Evolutionary conservation across 805 yeast genomes (phyloP).

Genomic region (Metschnikowia kofuensis): DNA sequence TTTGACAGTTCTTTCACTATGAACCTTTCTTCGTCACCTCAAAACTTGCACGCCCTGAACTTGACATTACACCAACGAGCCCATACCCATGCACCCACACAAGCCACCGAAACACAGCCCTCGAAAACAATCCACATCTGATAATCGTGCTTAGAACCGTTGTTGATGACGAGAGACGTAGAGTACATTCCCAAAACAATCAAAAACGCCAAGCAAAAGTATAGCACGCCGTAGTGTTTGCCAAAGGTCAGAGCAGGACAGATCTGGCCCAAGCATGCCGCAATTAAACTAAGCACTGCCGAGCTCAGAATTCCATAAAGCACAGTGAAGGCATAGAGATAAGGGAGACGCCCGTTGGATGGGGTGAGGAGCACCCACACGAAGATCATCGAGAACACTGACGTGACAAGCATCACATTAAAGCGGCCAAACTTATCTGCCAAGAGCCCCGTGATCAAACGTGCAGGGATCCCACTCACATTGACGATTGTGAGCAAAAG

Average conservation of each 20-base stretch:
- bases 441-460: constrained; percentile 29
- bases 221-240: constrained; percentile 65
- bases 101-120: constrained; percentile 8
- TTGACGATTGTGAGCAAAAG: constrained; percentile 46
- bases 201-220: constrained; percentile 23
- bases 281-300: constrained; percentile 62
- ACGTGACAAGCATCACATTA: constrained; percentile 43
- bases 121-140: constrained; percentile 14
- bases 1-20: too few relatives aligned
- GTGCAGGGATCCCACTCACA: constrained; percentile 41
- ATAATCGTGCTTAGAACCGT: constrained; percentile 10
- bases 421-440: constrained; percentile 46
- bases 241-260: constrained; percentile 66
- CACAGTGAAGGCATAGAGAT: constrained; percentile 51
- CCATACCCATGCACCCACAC: constrained; percentile 13
- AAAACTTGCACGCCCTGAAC: constrained; percentile 11
- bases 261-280: constrained; percentile 64
- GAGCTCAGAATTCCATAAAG: constrained; percentile 60
- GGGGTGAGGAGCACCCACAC: constrained; percentile 25
- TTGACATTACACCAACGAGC: constrained; percentile 14
- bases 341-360: constrained; percentile 29
- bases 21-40: background rate
- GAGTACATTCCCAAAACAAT: constrained; percentile 12
- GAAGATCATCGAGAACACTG: constrained; percentile 30
- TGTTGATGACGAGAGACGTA: constrained; percentile 13